A percentile compares a stretch with the other conserved stretches of the same genome.
Conservation (phyloP, 805 yeast species). For the Candida ipomoeae region DNA sequence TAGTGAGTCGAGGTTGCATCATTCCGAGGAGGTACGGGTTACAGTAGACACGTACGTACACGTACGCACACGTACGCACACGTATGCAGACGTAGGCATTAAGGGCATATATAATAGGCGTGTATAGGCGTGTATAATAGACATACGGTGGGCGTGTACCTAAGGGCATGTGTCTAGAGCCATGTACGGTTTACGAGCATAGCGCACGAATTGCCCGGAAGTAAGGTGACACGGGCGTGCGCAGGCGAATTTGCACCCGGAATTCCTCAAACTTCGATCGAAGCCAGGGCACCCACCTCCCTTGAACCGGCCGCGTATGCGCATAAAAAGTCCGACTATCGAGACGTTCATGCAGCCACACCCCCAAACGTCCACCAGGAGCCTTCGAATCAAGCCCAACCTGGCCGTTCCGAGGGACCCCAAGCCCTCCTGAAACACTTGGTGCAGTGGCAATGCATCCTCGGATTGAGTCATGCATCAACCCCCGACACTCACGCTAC, state of each 20-base stretch:
- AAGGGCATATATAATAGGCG: no score
- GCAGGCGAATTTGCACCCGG: slow-evolving; percentile 1
- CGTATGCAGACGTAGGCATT: no score
- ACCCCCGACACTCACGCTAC: background rate
- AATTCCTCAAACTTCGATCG: slow-evolving; percentile 5
- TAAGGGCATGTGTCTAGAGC: no score
- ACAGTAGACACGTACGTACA: background rate
- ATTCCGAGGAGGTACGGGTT: background rate
- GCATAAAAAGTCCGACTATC: slow-evolving; percentile 19
- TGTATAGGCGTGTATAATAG: no score
- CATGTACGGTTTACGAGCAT: no score
- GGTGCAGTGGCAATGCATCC: background rate
- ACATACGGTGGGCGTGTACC: no score
- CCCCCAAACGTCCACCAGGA: background rate
- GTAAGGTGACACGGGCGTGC: background rate
- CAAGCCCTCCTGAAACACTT: background rate
- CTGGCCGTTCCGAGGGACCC: background rate
- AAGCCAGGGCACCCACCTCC: slow-evolving; percentile 2
- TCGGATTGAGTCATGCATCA: background rate
- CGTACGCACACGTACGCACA: no score
- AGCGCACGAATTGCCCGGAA: background rate
- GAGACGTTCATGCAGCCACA: slow-evolving; percentile 5
- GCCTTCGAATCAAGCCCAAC: background rate
- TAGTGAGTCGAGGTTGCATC: background rate
- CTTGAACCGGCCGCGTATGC: slow-evolving; percentile 8